phyloP scores from a whole-genome alignment of 1,284 basidiomycete species.

The Paramarasmius palmivorus region DNA sequence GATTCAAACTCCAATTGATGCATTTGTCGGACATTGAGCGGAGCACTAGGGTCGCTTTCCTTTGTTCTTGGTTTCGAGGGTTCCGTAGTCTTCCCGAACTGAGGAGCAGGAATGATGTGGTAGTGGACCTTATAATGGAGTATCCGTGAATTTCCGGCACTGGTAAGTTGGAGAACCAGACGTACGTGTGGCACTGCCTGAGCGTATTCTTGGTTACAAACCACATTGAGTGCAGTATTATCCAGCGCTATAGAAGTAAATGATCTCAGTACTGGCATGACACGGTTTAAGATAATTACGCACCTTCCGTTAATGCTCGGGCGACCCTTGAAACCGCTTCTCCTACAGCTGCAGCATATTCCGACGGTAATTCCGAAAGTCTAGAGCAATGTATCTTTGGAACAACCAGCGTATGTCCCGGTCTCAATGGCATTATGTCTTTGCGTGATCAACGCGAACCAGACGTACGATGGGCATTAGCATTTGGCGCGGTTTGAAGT shows the following conservation, averaged over 20 bases:
- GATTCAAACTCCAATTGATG: slow-evolving; percentile 57
- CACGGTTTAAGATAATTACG: slow-evolving; percentile 12
- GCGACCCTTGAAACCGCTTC: slow-evolving; percentile 60
- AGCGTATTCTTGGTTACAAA: slow-evolving; percentile 81
- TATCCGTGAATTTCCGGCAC: slow-evolving; percentile 6
- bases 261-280: not conserved
- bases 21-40: slow-evolving; percentile 50
- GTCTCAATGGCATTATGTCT: slow-evolving; percentile 74
- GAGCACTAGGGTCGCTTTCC: slow-evolving; percentile 23
- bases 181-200: slow-evolving; percentile 79
- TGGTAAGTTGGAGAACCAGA: slow-evolving; percentile 11
- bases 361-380: slow-evolving; percentile 65
- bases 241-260: slow-evolving; percentile 45
- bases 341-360: slow-evolving; percentile 59
- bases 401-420: slow-evolving; percentile 68
- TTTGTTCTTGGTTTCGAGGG: slow-evolving; percentile 17
- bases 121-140: slow-evolving; percentile 65
- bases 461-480: not conserved
- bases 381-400: slow-evolving; percentile 63
- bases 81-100: slow-evolving; percentile 24
- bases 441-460: slow-evolving; percentile 3
- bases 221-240: slow-evolving; percentile 70
- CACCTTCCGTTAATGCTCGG: slow-evolving; percentile 62
- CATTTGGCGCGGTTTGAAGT: not conserved
- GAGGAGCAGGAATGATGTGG: slow-evolving; percentile 77